Evolutionary conservation across 805 yeast genomes (phyloP).

Genomic region (Cyberlindnera euphorbiiphila): DNA sequence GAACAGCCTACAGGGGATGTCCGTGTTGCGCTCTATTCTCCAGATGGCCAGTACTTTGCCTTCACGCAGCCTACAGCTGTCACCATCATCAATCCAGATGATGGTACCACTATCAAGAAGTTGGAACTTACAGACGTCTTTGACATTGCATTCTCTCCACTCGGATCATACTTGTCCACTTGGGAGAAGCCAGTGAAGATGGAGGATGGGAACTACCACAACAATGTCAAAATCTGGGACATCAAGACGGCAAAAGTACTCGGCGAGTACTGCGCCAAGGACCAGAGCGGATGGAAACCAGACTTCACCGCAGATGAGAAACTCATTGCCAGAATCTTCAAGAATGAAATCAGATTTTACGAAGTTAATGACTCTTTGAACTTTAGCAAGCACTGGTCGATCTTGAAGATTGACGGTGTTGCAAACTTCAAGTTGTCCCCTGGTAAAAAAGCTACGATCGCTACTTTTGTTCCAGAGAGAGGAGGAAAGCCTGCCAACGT

Average conservation of each 20-base stretch:
- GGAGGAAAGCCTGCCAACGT: constrained; percentile 88
- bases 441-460: constrained; percentile 85
- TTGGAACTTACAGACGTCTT: constrained; percentile 64
- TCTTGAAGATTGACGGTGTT: constrained; percentile 51
- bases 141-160: constrained; percentile 86
- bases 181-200: constrained; percentile 85
- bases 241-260: constrained; percentile 45
- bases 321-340: constrained; percentile 56
- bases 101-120: constrained; percentile 42
- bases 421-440: constrained; percentile 72
- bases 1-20: constrained; percentile 41
- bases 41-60: constrained; percentile 66
- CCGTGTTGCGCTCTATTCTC: constrained; percentile 61
- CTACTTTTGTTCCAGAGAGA: constrained; percentile 84
- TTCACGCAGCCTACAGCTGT: constrained; percentile 66
- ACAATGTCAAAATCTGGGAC: constrained; percentile 78
- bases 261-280: constrained; percentile 68
- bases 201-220: constrained; percentile 69
- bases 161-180: constrained; percentile 74
- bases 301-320: constrained; percentile 83
- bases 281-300: constrained; percentile 90
- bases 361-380: constrained; percentile 43
- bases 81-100: constrained; percentile 50
- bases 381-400: constrained; percentile 52
- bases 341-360: constrained; percentile 65